phyloP scores from a whole-genome alignment of 2,329 filamentous ascomycete genomes.

The Sporothrix protearum region DNA sequence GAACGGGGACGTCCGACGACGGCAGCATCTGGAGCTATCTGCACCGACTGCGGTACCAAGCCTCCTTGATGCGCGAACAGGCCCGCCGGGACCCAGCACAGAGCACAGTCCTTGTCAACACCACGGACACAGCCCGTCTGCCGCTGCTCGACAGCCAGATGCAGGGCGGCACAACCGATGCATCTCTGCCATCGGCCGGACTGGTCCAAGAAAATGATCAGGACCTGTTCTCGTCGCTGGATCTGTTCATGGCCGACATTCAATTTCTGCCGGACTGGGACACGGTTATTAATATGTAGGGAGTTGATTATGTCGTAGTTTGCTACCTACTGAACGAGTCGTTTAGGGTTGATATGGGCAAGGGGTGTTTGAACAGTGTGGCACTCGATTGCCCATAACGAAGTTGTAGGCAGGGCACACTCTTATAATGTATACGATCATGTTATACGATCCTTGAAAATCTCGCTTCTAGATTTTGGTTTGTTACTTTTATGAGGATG shows the following conservation, averaged over 20 bases:
- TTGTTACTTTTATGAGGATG: no score
- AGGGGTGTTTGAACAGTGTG: no score
- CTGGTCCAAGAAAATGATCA: neutral
- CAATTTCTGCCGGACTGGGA: conserved; percentile 16
- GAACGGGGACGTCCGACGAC: neutral
- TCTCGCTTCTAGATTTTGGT: no score
- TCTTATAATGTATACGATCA: no score
- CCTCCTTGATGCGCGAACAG: neutral
- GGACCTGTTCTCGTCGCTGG: conserved; percentile 6
- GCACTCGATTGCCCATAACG: no score
- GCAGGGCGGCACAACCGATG: neutral
- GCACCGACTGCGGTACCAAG: neutral
- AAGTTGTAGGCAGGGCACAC: no score
- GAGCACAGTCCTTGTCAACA: neutral
- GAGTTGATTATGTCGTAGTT: neutral
- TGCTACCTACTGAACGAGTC: no score
- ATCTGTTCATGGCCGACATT: conserved; percentile 18
- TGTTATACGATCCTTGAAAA: no score
- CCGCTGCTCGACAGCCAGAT: neutral
- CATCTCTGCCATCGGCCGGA: neutral
- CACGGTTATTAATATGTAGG: conserved; percentile 4
- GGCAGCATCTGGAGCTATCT: conserved; percentile 16
- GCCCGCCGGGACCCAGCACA: neutral
- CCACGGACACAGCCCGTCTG: neutral
- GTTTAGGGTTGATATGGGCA: no score